Conservation (phyloP, 306 rosid species). For the Cucurbita pepo region DNA sequence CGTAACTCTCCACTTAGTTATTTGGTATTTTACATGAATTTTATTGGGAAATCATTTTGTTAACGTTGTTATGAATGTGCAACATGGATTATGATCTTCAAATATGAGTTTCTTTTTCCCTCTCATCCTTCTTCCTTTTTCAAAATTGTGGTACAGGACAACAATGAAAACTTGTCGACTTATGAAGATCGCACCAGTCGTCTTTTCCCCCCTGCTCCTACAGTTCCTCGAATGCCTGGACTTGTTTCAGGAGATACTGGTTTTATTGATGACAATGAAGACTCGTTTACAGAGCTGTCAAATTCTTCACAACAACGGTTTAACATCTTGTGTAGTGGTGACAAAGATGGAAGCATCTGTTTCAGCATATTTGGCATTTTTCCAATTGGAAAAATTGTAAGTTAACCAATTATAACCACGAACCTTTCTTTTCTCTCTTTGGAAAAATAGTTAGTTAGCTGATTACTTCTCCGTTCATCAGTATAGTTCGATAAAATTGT, state of each 20-base stretch:
- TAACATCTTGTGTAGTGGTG: constrained; percentile 84
- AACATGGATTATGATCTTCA: background rate
- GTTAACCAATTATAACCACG: constrained; percentile 11
- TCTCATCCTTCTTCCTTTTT: constrained; percentile 5
- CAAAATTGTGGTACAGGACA: constrained; percentile 39
- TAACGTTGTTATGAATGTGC: background rate
- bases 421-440: constrained; percentile 3
- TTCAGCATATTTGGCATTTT: constrained; percentile 95
- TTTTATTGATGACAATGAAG: constrained; percentile 76
- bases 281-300: constrained; percentile 66
- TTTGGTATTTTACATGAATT: constrained; percentile 1
- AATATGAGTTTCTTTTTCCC: background rate
- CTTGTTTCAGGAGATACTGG: constrained; percentile 79
- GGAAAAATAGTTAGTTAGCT: constrained; percentile 53
- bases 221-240: constrained; percentile 78
- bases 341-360: constrained; percentile 72
- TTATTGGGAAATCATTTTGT: background rate
- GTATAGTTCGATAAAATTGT: background rate
- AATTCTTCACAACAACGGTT: constrained; percentile 77
- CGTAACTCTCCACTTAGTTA: constrained; percentile 13
- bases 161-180: constrained; percentile 28
- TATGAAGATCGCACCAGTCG: constrained; percentile 91
- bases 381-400: constrained; percentile 73
- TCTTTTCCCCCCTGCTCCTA: constrained; percentile 90
- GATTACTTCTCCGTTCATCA: background rate